Evolutionary conservation across 768 basidiomycete genomes (phyloP), one percentile per base, ranked within the genome.

Genomic region (Pleurotus citrinopileatus): DNA sequence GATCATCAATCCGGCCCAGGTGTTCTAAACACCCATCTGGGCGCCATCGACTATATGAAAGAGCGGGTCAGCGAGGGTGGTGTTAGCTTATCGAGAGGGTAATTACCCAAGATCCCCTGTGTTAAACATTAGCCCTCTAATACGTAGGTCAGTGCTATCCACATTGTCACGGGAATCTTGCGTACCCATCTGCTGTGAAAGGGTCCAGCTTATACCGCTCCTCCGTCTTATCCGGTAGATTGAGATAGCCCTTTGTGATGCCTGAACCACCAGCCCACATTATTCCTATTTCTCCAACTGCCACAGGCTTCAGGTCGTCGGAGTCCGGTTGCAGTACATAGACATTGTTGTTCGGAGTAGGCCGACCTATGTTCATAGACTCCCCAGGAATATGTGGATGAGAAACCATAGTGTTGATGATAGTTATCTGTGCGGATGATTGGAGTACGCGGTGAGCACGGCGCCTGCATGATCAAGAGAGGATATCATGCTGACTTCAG

Each of bases 241-340:
- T 80, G 42, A 82, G 64, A 57, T 85, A 85, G 3, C 81, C 82
- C 28, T 75, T 69, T 12, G 77, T 75, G 27, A 83, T 76, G 20
- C 82, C 80, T 12, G 69, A 72, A 37, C 83, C 83, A 37, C 82
- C 82, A 13, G 78, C 83, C 81, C 81, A 84, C 81, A 83, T 83
- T 45, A 71, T 62, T 36, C 73, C 73, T 47, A 67, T 63, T 9
- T 65, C 55, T 22, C 73, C 73, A 25, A 73, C 70, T 28, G 70
- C 63, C 4, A 70, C 58, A 17, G 45, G 45, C 13, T 3, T 4
- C 13, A 22, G 70, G 68, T 82, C 57, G 65, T 70, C 69, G 25
- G 45, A 26, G 29, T 47, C 45, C 12, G 27, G 25, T 13, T 47
- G 10, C 23, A 73, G 63, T 37, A 73, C 58, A 59, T 73, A 73